Evolutionary conservation across 2,329 filamentous ascomycete genomes (phyloP), one percentile per base, ranked within the genome.

Genomic region (Kalaharituber pfeilii): DNA sequence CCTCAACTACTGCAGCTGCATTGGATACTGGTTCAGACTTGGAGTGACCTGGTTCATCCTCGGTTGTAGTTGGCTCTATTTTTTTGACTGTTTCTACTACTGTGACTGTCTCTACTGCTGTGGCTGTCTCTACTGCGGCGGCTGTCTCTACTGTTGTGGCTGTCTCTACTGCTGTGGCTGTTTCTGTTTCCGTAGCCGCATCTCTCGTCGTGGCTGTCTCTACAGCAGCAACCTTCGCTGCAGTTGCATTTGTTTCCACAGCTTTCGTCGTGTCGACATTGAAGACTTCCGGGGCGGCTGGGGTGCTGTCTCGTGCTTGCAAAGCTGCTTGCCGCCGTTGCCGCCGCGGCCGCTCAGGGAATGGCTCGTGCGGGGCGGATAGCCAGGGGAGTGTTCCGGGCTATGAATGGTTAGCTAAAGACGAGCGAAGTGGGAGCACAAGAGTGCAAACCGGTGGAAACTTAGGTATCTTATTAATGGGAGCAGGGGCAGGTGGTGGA

Each of bases 321-420:
- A 24, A 5, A 5, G 29, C 13, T 13, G 72, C 63, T 28, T 69
- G 68, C 18, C 70, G 66, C 56, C 69, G 65, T 53, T 69, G 67
- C 20, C 66, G 63, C 25, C 67, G 66, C 39, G 70, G 69, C 54
- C 69, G 67, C 3, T 69, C 61, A 1, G 73, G 73, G 57, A 76
- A 76, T 4, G 66, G 63, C 36, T 67, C 66, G 6, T 69, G 68
- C 7, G 70, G 69, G 8, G 68, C 66, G 6, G 73, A 75, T 29
- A 71, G 69, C 73, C 73, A 75, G 7, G 74, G 74, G 9, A 76
- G 66, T 65, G 15, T 22, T 13, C 42, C 42, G 67, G 54, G 27
- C 25, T 53, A 57, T 9, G 58, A 18, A 36, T 28, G n/a, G 7
- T 42, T 52, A 30, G 26, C 25, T n/a, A 8, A 26, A 6, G 26